phyloP scores from a whole-genome alignment of 805 yeast species.

The Saccharomycopsis fibuligera region DNA sequence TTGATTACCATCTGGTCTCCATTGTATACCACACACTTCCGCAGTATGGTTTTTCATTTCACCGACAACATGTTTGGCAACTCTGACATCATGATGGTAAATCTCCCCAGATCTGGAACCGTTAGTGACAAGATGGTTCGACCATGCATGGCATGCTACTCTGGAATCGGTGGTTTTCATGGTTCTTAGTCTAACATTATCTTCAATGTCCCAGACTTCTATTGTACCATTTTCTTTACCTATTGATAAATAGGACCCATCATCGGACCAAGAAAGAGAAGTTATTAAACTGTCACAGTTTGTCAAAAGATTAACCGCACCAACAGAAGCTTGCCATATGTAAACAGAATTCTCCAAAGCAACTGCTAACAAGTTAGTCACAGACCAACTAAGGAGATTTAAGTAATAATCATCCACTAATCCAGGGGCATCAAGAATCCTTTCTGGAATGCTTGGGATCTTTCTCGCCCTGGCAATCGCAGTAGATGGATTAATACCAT shows the following conservation, averaged over 20 bases:
- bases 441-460: slow-evolving; percentile 81
- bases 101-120: slow-evolving; percentile 85
- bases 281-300: slow-evolving; percentile 56
- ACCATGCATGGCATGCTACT: slow-evolving; percentile 82
- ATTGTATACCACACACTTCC: slow-evolving; percentile 88
- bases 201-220: slow-evolving; percentile 92
- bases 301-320: slow-evolving; percentile 63
- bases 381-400: slow-evolving; percentile 84
- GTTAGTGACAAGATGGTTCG: slow-evolving; percentile 69
- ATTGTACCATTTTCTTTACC: slow-evolving; percentile 79
- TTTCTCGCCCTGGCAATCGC: slow-evolving; percentile 51
- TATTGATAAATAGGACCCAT: slow-evolving; percentile 77
- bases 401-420: slow-evolving; percentile 87
- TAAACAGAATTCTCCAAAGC: slow-evolving; percentile 81
- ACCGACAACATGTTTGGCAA: slow-evolving; percentile 65
- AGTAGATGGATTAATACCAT: slow-evolving; percentile 28
- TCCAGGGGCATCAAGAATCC: slow-evolving; percentile 95
- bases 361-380: slow-evolving; percentile 73
- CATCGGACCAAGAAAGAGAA: slow-evolving; percentile 86
- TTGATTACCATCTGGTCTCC: slow-evolving; percentile 78
- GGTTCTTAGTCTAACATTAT: slow-evolving; percentile 65
- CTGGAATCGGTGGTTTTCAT: slow-evolving; percentile 70
- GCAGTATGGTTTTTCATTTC: slow-evolving; percentile 61
- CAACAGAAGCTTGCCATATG: slow-evolving; percentile 86
- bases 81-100: slow-evolving; percentile 83